These are phyloP conservation scores for Diaporthe amygdali DNA, from an alignment of 2,329 filamentous ascomycete genomes.

Conservation along the genomic window DNA sequence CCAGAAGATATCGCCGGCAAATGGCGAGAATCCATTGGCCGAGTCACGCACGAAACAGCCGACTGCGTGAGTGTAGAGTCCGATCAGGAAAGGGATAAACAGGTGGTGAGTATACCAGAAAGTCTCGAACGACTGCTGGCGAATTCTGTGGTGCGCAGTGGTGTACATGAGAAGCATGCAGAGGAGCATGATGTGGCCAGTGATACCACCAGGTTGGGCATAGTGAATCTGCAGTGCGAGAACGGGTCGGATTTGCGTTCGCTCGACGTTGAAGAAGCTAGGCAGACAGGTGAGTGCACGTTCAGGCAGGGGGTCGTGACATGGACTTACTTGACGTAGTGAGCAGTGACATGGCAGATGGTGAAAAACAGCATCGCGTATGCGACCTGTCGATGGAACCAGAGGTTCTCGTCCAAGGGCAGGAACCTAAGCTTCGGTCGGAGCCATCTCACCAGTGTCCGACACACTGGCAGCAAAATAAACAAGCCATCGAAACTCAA, in stretches of 20 bases:
- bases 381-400: constrained; percentile 95
- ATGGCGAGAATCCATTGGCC: constrained; percentile 74
- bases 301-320: neutral
- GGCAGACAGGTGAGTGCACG: neutral
- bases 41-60: constrained; percentile 96
- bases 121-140: constrained; percentile 96
- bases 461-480: constrained; percentile 92
- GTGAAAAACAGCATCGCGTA: constrained; percentile 88
- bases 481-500: constrained; percentile 84
- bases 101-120: constrained; percentile 99
- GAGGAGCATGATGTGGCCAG: constrained; percentile 96
- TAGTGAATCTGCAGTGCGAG: constrained; percentile 92
- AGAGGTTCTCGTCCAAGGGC: constrained; percentile 94
- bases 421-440: constrained; percentile 87
- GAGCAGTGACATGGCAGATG: constrained; percentile 74
- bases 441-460: constrained; percentile 83
- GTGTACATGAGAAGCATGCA: constrained; percentile 99
- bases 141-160: constrained; percentile 89
- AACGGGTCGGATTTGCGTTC: constrained; percentile 78
- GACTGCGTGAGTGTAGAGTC: constrained; percentile 92
- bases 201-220: constrained; percentile 85
- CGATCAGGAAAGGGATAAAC: constrained; percentile 95
- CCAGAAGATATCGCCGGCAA: constrained; percentile 85
- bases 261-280: constrained; percentile 95
- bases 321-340: constrained; percentile 88